Conservation (phyloP, 139 green algal genomes). For the Chlorella ohadii region DNA sequence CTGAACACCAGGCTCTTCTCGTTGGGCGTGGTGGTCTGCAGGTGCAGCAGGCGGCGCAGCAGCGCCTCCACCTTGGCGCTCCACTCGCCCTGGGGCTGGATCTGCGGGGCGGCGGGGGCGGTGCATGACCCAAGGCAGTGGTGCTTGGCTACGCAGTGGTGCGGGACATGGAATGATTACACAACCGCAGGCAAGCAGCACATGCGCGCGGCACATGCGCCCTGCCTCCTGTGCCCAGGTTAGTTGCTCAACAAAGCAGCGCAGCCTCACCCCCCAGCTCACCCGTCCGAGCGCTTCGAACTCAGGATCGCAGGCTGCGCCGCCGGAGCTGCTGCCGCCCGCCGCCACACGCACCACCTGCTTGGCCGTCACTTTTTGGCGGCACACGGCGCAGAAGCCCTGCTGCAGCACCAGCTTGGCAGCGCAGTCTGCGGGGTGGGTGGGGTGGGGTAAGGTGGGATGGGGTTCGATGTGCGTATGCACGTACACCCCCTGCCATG, state of each 20-base stretch:
- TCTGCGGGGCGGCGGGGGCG: neutral
- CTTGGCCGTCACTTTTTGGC: slow-evolving; percentile 5
- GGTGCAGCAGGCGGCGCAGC: slow-evolving; percentile 64
- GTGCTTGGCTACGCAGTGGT: too few species aligned
- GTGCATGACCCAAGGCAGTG: neutral
- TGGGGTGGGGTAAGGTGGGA: too few species aligned
- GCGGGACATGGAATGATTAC: too few species aligned
- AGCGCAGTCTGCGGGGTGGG: slow-evolving; percentile 34
- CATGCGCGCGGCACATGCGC: too few species aligned
- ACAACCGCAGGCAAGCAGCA: too few species aligned
- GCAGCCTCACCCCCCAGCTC: neutral
- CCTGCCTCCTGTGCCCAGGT: too few species aligned
- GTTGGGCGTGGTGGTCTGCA: slow-evolving; percentile 32
- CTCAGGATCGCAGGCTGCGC: slow-evolving; percentile 21
- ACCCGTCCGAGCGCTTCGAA: neutral
- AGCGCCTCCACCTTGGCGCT: slow-evolving; percentile 62
- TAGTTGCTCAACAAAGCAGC: too few species aligned
- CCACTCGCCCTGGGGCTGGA: slow-evolving; percentile 39
- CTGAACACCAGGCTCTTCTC: slow-evolving; percentile 64
- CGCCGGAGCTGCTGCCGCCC: neutral
- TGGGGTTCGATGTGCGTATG: too few species aligned
- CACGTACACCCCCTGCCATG: too few species aligned
- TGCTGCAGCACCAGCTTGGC: slow-evolving; percentile 34
- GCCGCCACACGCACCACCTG: slow-evolving; percentile 42
- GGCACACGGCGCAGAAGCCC: slow-evolving; percentile 46